Conservation (phyloP, 2,329 filamentous ascomycete species). For the Lasiodiplodia theobromae region DNA sequence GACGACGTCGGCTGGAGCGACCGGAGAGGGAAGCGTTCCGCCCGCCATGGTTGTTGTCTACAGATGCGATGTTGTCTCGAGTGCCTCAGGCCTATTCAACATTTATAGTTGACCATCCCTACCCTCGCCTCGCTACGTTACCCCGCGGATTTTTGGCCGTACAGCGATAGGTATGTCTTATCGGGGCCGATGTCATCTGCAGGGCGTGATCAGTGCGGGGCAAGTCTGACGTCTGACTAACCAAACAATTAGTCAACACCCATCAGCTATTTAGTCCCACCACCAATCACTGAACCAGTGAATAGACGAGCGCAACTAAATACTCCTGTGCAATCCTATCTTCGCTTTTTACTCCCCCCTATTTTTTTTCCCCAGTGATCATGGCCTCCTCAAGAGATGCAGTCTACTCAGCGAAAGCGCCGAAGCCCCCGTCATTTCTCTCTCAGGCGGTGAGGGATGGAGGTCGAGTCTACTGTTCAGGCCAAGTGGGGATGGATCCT, state of each 20-base stretch:
- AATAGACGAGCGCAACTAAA: not conserved
- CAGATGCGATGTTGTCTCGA: not conserved
- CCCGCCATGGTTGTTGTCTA: not conserved
- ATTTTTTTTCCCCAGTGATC: not conserved
- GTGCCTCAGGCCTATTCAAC: not conserved
- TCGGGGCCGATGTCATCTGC: not conserved
- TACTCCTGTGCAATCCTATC: not conserved
- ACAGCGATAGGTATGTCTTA: not conserved
- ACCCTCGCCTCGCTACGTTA: not conserved
- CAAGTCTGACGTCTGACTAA: not conserved
- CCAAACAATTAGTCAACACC: not conserved
- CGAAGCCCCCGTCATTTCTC: constrained; percentile 35
- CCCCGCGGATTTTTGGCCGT: not conserved
- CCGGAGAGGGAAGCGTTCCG: not conserved
- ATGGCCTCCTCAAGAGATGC: not conserved
- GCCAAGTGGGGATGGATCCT: constrained; percentile 5
- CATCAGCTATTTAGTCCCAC: not conserved
- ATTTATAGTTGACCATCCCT: not conserved
- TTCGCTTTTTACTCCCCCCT: not conserved
- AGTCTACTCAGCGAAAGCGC: not conserved
- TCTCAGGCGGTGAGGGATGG: constrained; percentile 14
- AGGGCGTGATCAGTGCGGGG: not conserved
- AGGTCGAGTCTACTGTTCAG: constrained; percentile 14
- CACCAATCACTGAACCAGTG: no score
- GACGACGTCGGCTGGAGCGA: constrained; percentile 26